These are phyloP conservation scores for Fusarium sp. DNA, from an alignment of 2,329 filamentous ascomycete species.

Conservation along the genomic window DNA sequence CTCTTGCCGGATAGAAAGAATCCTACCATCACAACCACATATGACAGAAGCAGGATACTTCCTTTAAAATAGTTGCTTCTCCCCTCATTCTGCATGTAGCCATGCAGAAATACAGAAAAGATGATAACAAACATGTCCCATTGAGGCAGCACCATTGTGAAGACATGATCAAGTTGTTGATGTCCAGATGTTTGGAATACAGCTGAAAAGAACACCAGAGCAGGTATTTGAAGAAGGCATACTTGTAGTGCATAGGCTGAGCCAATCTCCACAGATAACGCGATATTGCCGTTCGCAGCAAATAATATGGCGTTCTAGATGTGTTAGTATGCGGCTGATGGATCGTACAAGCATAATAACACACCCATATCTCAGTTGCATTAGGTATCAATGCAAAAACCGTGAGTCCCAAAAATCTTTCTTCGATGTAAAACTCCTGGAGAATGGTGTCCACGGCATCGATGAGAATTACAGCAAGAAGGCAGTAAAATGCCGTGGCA, in stretches of 20 bases:
- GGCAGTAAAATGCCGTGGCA: not conserved
- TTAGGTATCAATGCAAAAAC: slow-evolving; percentile 3
- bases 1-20: not conserved
- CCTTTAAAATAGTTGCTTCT: slow-evolving; percentile 5
- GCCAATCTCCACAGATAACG: not conserved
- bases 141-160: slow-evolving; percentile 1
- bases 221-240: slow-evolving; percentile 5
- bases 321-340: not conserved
- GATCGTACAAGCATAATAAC: not conserved
- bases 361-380: slow-evolving; percentile 1
- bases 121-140: slow-evolving; percentile 8
- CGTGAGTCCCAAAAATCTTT: not conserved
- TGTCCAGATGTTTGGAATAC: not conserved
- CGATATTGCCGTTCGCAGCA: not conserved
- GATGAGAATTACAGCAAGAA: not conserved
- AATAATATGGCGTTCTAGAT: slow-evolving; percentile 6
- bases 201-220: slow-evolving; percentile 4
- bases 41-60: slow-evolving; percentile 4
- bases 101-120: not conserved
- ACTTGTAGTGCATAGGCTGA: slow-evolving; percentile 3
- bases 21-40: not conserved
- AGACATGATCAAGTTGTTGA: not conserved
- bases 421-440: not conserved
- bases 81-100: not conserved
- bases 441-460: not conserved